Evolutionary conservation across 2,329 filamentous ascomycete species (phyloP).

Genomic region (Colletotrichum cordylinicola): DNA sequence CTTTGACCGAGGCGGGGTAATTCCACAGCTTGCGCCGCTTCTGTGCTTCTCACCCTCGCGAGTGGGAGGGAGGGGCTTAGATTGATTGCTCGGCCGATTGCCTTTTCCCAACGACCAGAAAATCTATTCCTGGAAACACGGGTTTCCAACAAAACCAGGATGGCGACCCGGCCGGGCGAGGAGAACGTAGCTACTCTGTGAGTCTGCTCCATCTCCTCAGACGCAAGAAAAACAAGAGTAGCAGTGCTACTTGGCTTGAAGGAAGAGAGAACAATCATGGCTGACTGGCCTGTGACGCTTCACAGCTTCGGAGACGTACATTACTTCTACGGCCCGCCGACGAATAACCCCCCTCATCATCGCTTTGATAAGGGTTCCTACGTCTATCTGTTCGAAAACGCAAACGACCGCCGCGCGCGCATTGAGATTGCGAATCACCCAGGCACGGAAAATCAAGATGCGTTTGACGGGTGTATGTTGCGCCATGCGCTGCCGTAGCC

Average conservation of each 20-base stretch:
- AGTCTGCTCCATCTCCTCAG: constrained; percentile 29
- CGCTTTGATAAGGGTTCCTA: constrained; percentile 83
- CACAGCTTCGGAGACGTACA: constrained; percentile 78
- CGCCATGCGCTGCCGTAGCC: neutral
- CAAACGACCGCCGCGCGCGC: constrained; percentile 69
- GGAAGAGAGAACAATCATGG: neutral
- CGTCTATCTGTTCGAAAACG: constrained; percentile 80
- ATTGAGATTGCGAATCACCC: constrained; percentile 79
- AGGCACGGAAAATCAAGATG: constrained; percentile 78
- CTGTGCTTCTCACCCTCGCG: neutral
- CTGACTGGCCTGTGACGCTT: constrained; percentile 25
- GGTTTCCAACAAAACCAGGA: constrained; percentile 28
- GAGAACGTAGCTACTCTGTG: constrained; percentile 58
- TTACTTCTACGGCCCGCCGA: constrained; percentile 77
- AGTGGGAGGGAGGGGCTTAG: neutral
- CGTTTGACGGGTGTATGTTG: constrained; percentile 72
- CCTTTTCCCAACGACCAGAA: neutral
- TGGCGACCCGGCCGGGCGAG: constrained; percentile 54
- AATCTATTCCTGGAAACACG: constrained; percentile 1
- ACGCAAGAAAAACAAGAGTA: neutral
- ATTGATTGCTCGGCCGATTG: neutral
- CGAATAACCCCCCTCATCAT: constrained; percentile 74
- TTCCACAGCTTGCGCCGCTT: constrained; percentile 3
- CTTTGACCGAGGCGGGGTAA: constrained; percentile 20
- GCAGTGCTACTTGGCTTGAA: neutral